A percentile compares a stretch with the other conserved stretches of the same genome.
These are phyloP conservation scores for Saccharomyces hybrid DNA, from an alignment of 1,139 yeast species.

Conservation along the genomic window DNA sequence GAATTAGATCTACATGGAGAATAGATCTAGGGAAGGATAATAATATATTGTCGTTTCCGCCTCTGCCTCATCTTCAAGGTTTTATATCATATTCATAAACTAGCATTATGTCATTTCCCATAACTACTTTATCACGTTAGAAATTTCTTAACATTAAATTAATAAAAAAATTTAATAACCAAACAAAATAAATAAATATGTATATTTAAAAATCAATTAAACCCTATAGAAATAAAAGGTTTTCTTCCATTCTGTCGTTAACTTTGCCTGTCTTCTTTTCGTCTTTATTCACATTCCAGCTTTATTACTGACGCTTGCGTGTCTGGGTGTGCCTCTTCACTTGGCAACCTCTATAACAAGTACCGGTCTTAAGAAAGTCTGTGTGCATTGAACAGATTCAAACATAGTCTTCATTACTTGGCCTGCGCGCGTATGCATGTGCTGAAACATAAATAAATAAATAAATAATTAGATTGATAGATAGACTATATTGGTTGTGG, in stretches of 20 bases:
- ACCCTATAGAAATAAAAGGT: background rate
- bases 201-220: background rate
- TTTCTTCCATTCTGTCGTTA: background rate
- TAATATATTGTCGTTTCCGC: background rate
- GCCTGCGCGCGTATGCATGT: no score
- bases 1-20: constrained; percentile 21
- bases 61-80: background rate
- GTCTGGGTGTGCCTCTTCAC: no score
- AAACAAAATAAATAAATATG: background rate
- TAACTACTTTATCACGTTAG: constrained; percentile 1
- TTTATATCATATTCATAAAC: background rate
- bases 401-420: no score
- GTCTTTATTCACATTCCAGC: no score
- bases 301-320: no score
- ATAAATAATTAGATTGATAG: no score
- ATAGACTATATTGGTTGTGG: no score
- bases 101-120: constrained; percentile 1
- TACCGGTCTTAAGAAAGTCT: no score
- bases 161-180: background rate
- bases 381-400: no score
- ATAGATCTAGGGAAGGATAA: background rate
- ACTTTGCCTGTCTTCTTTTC: background rate
- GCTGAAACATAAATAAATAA: no score
- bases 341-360: no score
- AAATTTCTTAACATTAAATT: background rate